Conservation (phyloP, 139 green algal genomes). For the Tetradesmus lagerheimii region DNA sequence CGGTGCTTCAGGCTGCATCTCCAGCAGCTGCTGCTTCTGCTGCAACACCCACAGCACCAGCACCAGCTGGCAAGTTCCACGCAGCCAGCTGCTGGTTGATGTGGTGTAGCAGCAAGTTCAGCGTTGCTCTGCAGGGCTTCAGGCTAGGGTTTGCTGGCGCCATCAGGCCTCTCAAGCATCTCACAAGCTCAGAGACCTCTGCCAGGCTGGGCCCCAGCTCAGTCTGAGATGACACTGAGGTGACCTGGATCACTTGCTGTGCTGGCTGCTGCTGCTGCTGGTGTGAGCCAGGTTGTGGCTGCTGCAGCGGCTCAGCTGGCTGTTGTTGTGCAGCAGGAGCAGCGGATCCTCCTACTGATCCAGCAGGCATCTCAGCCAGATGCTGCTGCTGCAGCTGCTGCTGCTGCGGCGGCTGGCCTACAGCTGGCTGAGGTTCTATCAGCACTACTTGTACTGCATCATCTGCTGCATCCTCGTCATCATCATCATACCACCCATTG, state of each 20-base stretch:
- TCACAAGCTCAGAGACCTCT: slow-evolving; percentile 6
- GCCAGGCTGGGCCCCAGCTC: slow-evolving; percentile 10
- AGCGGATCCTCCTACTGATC: not conserved
- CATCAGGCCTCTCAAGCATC: not conserved
- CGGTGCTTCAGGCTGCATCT: not conserved
- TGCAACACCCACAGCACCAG: not conserved
- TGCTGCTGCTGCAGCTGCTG: slow-evolving; percentile 8
- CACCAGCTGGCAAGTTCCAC: not conserved
- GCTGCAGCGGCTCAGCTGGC: not conserved
- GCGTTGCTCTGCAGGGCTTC: slow-evolving; percentile 5
- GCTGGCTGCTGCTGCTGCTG: slow-evolving; percentile 9
- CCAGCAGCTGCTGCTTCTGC: not conserved
- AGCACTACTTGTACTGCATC: not conserved
- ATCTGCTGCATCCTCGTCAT: not conserved
- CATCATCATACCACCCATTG: not conserved
- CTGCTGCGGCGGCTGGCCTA: not conserved
- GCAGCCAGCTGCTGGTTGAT: not conserved
- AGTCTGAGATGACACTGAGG: slow-evolving; percentile 6
- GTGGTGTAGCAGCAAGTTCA: slow-evolving; percentile 5
- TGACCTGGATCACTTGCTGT: not conserved
- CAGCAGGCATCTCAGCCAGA: not conserved
- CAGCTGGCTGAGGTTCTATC: not conserved
- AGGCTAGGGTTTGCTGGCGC: not conserved
- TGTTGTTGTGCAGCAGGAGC: not conserved
- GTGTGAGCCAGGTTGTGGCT: not conserved